phyloP scores from a whole-genome alignment of 1,284 basidiomycete genomes.

The Rhodofomes roseus region DNA sequence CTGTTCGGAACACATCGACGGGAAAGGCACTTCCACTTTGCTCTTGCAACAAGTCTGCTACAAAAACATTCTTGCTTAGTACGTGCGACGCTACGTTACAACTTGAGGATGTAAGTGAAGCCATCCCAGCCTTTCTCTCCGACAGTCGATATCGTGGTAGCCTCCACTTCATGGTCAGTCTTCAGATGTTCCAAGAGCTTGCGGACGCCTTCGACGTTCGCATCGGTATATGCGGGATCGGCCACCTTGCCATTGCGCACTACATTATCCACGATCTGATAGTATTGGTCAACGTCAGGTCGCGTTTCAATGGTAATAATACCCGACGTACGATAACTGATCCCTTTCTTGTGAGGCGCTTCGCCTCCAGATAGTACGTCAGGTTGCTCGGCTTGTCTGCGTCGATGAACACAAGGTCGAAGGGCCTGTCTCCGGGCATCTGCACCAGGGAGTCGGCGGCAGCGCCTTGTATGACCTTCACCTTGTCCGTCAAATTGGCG shows the following conservation, averaged over 20 bases:
- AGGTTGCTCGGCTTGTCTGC: constrained; percentile 53
- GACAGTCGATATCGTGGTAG: constrained; percentile 56
- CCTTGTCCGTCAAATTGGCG: constrained; percentile 44
- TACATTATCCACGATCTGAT: constrained; percentile 64
- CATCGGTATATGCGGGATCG: constrained; percentile 35
- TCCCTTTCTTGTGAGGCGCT: constrained; percentile 48
- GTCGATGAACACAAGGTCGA: constrained; percentile 62
- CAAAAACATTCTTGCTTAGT: neutral
- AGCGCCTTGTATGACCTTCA: constrained; percentile 47
- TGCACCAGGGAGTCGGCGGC: constrained; percentile 43
- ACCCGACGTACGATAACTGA: constrained; percentile 48
- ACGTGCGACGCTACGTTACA: constrained; percentile 16
- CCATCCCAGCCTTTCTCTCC: constrained; percentile 64
- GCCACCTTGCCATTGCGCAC: constrained; percentile 48
- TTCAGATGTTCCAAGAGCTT: constrained; percentile 44
- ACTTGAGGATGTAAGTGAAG: constrained; percentile 45
- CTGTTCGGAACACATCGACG: too few relatives aligned
- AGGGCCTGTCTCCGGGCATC: constrained; percentile 40
- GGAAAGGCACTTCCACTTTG: too few relatives aligned
- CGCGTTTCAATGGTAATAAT: neutral
- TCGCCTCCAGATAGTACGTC: constrained; percentile 51
- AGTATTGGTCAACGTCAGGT: neutral
- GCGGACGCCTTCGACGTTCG: constrained; percentile 44
- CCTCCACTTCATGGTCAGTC: constrained; percentile 52
- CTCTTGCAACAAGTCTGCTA: neutral